A percentile compares a stretch with the other conserved stretches of the same genome.
phyloP scores from a whole-genome alignment of 345 rosid species.

The Eucalyptus sp. region DNA sequence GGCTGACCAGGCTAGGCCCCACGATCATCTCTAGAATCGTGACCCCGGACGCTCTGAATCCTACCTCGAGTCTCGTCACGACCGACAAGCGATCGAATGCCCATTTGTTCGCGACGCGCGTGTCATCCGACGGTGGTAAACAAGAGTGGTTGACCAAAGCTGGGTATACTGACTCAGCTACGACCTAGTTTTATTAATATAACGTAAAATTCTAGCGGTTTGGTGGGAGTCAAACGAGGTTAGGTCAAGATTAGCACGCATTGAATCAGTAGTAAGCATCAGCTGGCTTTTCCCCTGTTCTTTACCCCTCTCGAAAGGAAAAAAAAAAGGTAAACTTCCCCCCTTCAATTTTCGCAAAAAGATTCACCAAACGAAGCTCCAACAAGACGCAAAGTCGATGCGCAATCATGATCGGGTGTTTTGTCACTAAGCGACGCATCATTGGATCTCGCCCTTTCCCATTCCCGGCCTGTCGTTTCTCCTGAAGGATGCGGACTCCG shows the following conservation, averaged over 20 bases:
- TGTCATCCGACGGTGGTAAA: background rate
- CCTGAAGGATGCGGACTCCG: background rate
- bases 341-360: background rate
- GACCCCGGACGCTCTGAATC: background rate
- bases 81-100: background rate
- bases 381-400: background rate
- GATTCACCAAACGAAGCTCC: background rate
- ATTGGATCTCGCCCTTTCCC: background rate
- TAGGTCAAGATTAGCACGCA: background rate
- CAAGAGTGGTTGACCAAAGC: background rate
- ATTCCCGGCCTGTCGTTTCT: background rate
- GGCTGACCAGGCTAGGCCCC: background rate
- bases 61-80: background rate
- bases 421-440: background rate
- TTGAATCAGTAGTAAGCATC: background rate
- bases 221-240: background rate
- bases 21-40: background rate
- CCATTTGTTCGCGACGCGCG: background rate
- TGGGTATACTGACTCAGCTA: background rate
- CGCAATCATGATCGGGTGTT: background rate
- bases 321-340: background rate
- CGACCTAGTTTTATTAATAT: background rate
- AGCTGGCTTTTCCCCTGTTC: background rate
- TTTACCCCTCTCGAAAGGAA: background rate
- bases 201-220: background rate